phyloP scores from a whole-genome alignment of 768 basidiomycete species.

The Termitomyces sp. region DNA sequence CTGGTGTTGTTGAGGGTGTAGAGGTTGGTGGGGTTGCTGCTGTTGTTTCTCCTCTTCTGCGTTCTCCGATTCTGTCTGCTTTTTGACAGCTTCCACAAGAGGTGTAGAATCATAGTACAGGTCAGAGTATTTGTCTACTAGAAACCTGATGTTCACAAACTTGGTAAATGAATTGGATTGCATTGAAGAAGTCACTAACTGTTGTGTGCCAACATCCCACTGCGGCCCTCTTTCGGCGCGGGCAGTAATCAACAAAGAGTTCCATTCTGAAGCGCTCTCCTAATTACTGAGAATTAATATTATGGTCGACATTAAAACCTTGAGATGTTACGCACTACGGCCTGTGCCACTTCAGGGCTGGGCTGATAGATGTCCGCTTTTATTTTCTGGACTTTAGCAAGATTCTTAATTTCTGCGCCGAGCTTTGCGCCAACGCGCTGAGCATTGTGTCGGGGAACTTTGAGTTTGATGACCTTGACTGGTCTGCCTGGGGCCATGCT shows the following conservation, averaged over 20 bases:
- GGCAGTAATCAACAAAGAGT: constrained; percentile 74
- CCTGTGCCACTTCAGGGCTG: constrained; percentile 60
- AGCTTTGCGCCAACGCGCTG: constrained; percentile 69
- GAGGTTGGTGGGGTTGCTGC: constrained; percentile 25
- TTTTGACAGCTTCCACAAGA: constrained; percentile 53
- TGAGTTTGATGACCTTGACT: constrained; percentile 54
- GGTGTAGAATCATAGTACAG: constrained; percentile 72
- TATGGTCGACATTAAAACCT: background rate
- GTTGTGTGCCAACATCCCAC: constrained; percentile 86
- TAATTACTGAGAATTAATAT: constrained; percentile 18
- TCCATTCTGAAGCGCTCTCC: constrained; percentile 87
- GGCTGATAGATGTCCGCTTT: constrained; percentile 63
- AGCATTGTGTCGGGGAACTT: constrained; percentile 74
- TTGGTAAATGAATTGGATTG: background rate
- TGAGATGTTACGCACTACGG: constrained; percentile 52
- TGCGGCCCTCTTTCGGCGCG: constrained; percentile 82
- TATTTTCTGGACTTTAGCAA: constrained; percentile 49
- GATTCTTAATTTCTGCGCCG: constrained; percentile 52
- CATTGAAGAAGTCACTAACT: constrained; percentile 47
- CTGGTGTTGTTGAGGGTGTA: constrained; percentile 28
- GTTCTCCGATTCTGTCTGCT: constrained; percentile 43
- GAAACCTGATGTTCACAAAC: constrained; percentile 47
- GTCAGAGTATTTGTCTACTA: constrained; percentile 70
- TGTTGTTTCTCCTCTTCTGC: constrained; percentile 35
- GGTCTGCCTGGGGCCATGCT: constrained; percentile 65